Conservation (phyloP, 371 early-diverging fungal species). For the Mortierella sp. region DNA sequence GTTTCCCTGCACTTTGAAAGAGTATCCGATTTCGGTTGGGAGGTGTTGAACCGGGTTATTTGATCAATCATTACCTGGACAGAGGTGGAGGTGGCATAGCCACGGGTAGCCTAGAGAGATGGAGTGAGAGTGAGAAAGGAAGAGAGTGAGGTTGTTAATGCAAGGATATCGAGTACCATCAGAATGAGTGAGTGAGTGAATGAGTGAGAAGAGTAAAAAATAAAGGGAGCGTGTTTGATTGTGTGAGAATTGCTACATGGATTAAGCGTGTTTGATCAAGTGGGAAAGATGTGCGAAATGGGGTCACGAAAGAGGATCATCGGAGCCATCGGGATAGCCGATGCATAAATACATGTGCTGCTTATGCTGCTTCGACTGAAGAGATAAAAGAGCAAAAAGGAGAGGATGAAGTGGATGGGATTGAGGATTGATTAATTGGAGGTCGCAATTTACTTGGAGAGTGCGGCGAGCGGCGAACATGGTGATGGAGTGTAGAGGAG, state of each 20-base stretch:
- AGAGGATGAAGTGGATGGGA: neutral
- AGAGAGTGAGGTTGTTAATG: slow-evolving; percentile 1
- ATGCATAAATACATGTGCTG: neutral
- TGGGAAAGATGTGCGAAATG: neutral
- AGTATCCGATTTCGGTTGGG: neutral
- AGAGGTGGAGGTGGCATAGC: slow-evolving; percentile 67
- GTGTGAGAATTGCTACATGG: no score
- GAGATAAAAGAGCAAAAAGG: neutral
- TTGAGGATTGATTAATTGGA: neutral
- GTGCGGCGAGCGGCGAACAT: slow-evolving; percentile 52
- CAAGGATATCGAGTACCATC: no score
- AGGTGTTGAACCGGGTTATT: neutral
- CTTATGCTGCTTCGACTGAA: neutral
- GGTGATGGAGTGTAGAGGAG: slow-evolving; percentile 22
- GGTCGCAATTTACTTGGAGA: slow-evolving; percentile 35
- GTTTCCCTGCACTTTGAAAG: neutral
- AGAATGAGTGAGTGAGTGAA: no score
- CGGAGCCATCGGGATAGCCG: neutral
- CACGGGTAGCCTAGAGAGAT: slow-evolving; percentile 64
- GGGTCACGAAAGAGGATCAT: neutral
- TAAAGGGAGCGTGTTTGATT: neutral
- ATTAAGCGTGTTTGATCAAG: slow-evolving; percentile 1
- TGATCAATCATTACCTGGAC: slow-evolving; percentile 62
- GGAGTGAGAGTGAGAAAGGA: neutral
- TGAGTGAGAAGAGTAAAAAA: no score